These are phyloP conservation scores for Podila horticola DNA, from an alignment of 192 early-diverging fungal genomes.

Conservation along the genomic window DNA sequence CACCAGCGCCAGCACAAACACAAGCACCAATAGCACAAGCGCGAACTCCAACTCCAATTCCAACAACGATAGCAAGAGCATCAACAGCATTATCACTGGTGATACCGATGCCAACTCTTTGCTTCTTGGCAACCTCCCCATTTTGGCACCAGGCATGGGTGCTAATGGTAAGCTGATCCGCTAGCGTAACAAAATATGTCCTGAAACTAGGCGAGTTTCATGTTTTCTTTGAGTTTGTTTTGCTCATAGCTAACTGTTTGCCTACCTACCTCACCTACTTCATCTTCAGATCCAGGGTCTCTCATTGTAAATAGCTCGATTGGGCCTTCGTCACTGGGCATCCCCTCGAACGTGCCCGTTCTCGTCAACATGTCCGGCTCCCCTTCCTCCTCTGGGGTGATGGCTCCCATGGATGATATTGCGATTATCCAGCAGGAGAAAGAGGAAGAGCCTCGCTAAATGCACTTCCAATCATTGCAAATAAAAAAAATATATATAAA, in stretches of 20 bases:
- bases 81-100: not conserved
- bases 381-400: not conserved
- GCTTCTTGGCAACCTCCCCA: not conserved
- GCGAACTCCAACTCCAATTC: not conserved
- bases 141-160: not conserved
- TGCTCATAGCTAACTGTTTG: too few relatives aligned
- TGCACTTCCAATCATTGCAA: too few relatives aligned
- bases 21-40: not conserved
- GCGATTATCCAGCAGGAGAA: too few relatives aligned
- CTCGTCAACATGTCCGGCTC: constrained; percentile 1
- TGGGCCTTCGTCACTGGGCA: not conserved
- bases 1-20: not conserved
- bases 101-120: not conserved
- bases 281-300: constrained; percentile 8
- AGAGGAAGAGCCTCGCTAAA: too few relatives aligned
- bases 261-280: too few relatives aligned
- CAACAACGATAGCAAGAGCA: not conserved
- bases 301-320: constrained; percentile 31
- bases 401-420: too few relatives aligned
- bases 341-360: not conserved
- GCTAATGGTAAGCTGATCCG: not conserved
- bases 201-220: too few relatives aligned
- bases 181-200: too few relatives aligned
- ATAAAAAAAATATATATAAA: too few relatives aligned
- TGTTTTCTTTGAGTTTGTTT: too few relatives aligned